A percentile compares a stretch with the other conserved stretches of the same genome.
phyloP scores from a whole-genome alignment of 176 grass and related monocot species.

The Themeda triandra region DNA sequence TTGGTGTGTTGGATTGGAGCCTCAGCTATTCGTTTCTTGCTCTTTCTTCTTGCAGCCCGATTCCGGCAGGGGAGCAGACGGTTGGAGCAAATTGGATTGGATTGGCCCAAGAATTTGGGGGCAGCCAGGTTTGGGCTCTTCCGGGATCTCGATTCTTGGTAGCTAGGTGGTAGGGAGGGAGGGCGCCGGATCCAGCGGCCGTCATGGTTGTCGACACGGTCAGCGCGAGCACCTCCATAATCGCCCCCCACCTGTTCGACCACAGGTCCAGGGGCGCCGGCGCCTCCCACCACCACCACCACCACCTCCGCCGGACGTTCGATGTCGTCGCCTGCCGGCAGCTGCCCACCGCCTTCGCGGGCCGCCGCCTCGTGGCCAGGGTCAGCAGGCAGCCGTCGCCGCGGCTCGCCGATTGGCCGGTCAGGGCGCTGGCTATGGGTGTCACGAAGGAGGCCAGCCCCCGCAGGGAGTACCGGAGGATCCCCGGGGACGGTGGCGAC shows the following conservation, averaged over 20 bases:
- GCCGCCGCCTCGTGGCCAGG: constrained; percentile 39
- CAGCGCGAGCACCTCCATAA: constrained; percentile 73
- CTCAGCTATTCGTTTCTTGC: neutral
- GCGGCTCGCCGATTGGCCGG: constrained; percentile 33
- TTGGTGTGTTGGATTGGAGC: neutral
- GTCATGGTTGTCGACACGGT: constrained; percentile 67
- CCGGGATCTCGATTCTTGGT: neutral
- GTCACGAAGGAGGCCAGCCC: constrained; percentile 59
- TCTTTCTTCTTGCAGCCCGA: constrained; percentile 17
- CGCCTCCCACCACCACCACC: neutral
- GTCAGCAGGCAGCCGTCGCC: constrained; percentile 4
- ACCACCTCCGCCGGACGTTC: constrained; percentile 20
- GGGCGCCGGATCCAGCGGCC: constrained; percentile 37
- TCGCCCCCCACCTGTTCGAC: constrained; percentile 54
- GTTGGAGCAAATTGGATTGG: neutral
- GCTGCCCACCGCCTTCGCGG: constrained; percentile 34
- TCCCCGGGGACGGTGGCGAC: constrained; percentile 47
- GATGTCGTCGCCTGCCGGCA: constrained; percentile 42
- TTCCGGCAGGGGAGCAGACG: neutral
- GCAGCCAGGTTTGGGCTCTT: neutral
- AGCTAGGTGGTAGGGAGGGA: neutral
- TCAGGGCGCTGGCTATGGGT: constrained; percentile 55
- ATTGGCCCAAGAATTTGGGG: neutral
- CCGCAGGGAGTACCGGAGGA: constrained; percentile 40
- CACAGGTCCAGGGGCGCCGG: constrained; percentile 30